Conservation (phyloP, 2,329 filamentous ascomycete species). For the Diaporthe velutina region DNA sequence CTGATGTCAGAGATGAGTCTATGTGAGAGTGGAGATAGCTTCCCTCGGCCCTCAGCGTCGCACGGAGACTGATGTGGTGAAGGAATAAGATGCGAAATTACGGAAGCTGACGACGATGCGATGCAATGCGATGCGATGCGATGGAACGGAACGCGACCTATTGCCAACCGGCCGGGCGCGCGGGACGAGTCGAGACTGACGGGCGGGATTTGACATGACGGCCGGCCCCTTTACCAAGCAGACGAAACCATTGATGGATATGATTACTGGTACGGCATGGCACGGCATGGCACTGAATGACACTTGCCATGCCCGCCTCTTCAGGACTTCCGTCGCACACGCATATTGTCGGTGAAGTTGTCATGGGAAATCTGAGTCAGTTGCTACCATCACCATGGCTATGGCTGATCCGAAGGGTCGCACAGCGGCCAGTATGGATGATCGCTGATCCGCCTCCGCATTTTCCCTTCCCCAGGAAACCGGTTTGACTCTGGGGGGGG, state of each 20-base stretch:
- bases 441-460: conserved; percentile 23
- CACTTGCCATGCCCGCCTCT: conserved; percentile 26
- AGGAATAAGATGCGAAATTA: conserved; percentile 26
- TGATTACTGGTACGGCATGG: background rate
- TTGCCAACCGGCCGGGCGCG: conserved; percentile 2
- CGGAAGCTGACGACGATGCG: background rate
- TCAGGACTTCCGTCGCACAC: background rate
- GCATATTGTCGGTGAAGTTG: conserved; percentile 38
- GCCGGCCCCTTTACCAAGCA: background rate
- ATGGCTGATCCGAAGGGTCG: conserved; percentile 21
- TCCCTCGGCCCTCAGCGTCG: background rate
- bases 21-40: background rate
- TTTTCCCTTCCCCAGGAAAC: conserved; percentile 22
- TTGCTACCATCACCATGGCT: conserved; percentile 13
- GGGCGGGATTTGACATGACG: conserved; percentile 18
- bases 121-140: conserved; percentile 1
- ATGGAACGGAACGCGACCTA: background rate
- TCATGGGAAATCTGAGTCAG: conserved; percentile 35
- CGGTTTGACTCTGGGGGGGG: conserved; percentile 21
- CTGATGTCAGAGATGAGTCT: conserved; percentile 22
- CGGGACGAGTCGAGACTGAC: conserved; percentile 6
- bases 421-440: conserved; percentile 3
- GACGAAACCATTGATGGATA: background rate
- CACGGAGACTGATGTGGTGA: background rate
- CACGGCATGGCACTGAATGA: conserved; percentile 1